Evolutionary conservation across 2,329 filamentous ascomycete genomes (phyloP), one percentile per base, ranked within the genome.

Genomic region (Phyllosticta citribraziliensis): DNA sequence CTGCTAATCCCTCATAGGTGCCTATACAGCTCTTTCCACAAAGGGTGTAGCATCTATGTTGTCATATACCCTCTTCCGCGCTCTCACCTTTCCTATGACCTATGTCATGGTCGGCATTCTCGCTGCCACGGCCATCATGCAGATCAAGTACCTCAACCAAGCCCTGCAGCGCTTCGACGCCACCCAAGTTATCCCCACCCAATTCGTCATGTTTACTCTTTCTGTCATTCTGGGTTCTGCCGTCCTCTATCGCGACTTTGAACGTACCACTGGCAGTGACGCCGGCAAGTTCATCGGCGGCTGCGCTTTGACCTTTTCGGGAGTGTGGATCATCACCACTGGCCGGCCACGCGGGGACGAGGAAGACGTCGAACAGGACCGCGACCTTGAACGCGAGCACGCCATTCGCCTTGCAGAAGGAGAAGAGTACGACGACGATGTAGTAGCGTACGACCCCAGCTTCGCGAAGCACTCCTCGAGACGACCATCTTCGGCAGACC

Each of bases 41-140:
- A 99, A 99, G 74, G 94, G 94, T 61, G 89, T 99, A 50, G 93
- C 94, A 1, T 97, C 94, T 0, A 87, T 99, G 77, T 82, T 99
- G 20, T 97, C 94, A 0, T 92, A 91, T 57, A 96, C 89, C 0
- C 82, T 97, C 20, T 90, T 92, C 81, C 85, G 88, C 67, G 90
- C 90, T 17, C 89, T 99, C 65, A 88, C 91, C 0, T 97, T 93
- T 40, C 92, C 93, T 0, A 88, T 99, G 63, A 95, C 91, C 20
- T 99, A 97, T 70, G 83, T 86, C 1, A 82, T 99, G n/a, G 73
- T 94, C 9, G 78, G 88, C 57, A 82, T 97, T 56, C 82, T 99
- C 25, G 80, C 94, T 19, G 82, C 79, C 54, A 97, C 93, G 1
- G 94, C 94, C 6, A 79, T 99, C 63, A 91, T 97, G 88, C 94